Evolutionary conservation across 148 eudicot species (phyloP).

Genomic region (Bassia scoparia): DNA sequence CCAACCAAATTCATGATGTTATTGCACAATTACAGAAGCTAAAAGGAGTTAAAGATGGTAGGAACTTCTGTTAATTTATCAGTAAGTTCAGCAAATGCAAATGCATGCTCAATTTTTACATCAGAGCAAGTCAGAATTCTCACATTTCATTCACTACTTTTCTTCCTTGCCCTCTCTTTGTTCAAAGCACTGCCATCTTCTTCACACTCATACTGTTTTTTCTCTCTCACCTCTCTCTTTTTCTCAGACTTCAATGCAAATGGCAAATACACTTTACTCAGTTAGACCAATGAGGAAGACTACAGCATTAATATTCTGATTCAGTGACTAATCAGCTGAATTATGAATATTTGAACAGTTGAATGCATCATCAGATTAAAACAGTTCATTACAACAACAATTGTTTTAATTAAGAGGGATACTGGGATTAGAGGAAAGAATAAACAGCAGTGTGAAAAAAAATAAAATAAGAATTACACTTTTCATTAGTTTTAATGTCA

Average conservation of each 20-base stretch:
- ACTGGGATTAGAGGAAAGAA: too few relatives aligned
- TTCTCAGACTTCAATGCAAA: background rate
- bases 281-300: background rate
- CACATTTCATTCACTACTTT: background rate
- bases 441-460: too few relatives aligned
- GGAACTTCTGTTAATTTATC: background rate
- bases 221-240: too few relatives aligned
- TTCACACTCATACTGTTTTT: background rate
- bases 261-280: background rate
- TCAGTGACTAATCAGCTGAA: too few relatives aligned
- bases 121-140: constrained; percentile 1
- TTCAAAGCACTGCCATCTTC: background rate
- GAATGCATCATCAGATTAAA: too few relatives aligned
- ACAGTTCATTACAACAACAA: too few relatives aligned
- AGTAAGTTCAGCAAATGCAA: constrained; percentile 3
- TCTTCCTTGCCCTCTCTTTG: background rate
- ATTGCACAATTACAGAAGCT: background rate
- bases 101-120: constrained; percentile 7
- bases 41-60: background rate
- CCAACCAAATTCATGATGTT: background rate
- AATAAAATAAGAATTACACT: too few relatives aligned
- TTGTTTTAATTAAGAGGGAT: too few relatives aligned
- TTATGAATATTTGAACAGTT: too few relatives aligned
- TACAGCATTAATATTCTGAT: too few relatives aligned
- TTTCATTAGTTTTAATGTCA: background rate